These are phyloP conservation scores for Colletotrichum sp. DNA, from an alignment of 2,329 filamentous ascomycete genomes.

Conservation along the genomic window DNA sequence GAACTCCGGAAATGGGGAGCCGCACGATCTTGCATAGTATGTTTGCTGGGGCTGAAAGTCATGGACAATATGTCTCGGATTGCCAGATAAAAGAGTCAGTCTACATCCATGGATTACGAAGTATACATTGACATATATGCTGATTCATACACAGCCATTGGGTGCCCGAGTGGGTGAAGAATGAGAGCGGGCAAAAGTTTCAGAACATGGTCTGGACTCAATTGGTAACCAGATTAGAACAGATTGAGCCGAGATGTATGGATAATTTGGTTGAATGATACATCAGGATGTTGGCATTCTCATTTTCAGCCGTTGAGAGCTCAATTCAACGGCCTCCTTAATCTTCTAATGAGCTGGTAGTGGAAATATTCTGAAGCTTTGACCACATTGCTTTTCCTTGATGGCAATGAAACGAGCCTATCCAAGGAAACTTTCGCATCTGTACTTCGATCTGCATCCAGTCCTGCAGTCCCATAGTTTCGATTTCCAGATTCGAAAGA, in stretches of 20 bases:
- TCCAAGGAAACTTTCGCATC: not conserved
- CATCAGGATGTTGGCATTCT: rapidly evolving
- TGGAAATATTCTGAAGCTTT: not conserved
- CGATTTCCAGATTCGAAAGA: not conserved
- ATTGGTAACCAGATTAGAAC: not conserved
- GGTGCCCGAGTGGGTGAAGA: not conserved
- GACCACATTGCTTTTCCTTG: not conserved
- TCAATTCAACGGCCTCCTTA: not conserved
- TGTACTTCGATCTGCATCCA: not conserved
- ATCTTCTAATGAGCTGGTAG: rapidly evolving
- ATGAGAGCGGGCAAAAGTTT: not conserved
- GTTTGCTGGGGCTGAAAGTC: not conserved
- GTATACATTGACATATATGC: rapidly evolving
- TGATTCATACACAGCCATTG: not conserved
- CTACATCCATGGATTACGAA: not conserved
- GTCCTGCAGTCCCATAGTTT: not conserved
- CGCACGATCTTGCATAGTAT: not conserved
- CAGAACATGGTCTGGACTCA: not conserved
- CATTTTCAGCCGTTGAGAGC: not conserved
- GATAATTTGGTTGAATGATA: not conserved
- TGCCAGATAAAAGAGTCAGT: not conserved
- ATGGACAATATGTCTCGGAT: not conserved
- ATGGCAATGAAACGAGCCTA: not conserved
- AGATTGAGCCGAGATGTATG: not conserved
- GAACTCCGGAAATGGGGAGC: not conserved